These are phyloP conservation scores for Skeletonema grethae DNA, from an alignment of 108 stramenopile genomes.

Conservation along the genomic window DNA sequence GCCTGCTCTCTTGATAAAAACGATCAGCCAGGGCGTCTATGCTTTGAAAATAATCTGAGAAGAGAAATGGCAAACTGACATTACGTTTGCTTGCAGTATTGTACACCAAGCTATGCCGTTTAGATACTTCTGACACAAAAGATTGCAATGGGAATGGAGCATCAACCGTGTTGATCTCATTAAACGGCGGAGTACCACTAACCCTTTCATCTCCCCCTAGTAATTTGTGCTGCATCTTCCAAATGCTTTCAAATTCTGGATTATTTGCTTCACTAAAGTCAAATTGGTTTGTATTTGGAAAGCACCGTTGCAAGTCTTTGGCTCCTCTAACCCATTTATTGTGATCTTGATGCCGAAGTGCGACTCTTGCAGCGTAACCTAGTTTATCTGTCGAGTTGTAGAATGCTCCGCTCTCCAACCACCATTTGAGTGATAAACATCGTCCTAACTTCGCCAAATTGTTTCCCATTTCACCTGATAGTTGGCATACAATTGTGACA, in stretches of 20 bases:
- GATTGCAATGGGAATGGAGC: too few species aligned
- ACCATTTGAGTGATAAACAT: slow-evolving; percentile 35
- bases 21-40: slow-evolving; percentile 13
- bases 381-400: slow-evolving; percentile 18
- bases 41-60: background rate
- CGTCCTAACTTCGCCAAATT: slow-evolving; percentile 44
- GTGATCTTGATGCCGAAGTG: slow-evolving; percentile 20
- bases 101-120: background rate
- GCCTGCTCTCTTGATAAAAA: slow-evolving; percentile 21
- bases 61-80: slow-evolving; percentile 27
- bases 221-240: background rate
- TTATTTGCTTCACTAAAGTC: slow-evolving; percentile 23
- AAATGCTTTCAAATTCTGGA: slow-evolving; percentile 14
- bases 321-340: slow-evolving; percentile 33
- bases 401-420: slow-evolving; percentile 34
- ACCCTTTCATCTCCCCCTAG: background rate
- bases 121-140: background rate
- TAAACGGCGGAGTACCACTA: background rate
- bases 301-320: slow-evolving; percentile 34
- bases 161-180: background rate
- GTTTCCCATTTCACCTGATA: slow-evolving; percentile 69
- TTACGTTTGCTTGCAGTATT: slow-evolving; percentile 14
- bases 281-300: slow-evolving; percentile 36
- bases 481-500: slow-evolving; percentile 47
- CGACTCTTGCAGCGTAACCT: slow-evolving; percentile 21